A percentile compares a stretch with the other conserved stretches of the same genome.
These are phyloP conservation scores for Paramecium sonneborni DNA, from an alignment of 73 alveolate genomes.

Conservation along the genomic window DNA sequence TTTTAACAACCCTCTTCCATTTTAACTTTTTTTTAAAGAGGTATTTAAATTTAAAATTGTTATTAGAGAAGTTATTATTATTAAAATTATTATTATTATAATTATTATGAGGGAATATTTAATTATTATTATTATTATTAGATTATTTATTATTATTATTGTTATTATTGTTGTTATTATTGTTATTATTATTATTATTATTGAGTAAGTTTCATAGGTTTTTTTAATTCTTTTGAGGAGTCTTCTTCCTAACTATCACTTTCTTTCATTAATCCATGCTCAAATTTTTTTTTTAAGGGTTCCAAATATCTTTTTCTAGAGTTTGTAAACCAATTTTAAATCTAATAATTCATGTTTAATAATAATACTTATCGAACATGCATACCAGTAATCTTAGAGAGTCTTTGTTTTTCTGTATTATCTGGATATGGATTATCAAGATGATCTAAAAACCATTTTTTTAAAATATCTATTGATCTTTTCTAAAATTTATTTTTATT, in stretches of 20 bases:
- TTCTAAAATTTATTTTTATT: constrained; percentile 42
- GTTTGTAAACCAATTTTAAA: constrained; percentile 51
- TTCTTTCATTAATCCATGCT: constrained; percentile 8
- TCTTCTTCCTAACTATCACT: not conserved
- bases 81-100: too few species aligned
- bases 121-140: not conserved
- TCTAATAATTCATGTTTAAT: not conserved
- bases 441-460: constrained; percentile 52
- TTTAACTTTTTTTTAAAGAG: not conserved
- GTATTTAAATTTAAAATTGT: not conserved
- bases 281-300: constrained; percentile 44
- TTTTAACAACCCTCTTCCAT: not conserved
- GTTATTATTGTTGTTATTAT: not conserved
- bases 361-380: constrained; percentile 30
- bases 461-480: constrained; percentile 34
- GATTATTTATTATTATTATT: not conserved
- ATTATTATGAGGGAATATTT: not conserved
- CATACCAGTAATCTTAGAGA: constrained; percentile 44
- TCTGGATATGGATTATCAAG: constrained; percentile 59
- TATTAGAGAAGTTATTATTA: not conserved
- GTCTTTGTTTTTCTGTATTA: constrained; percentile 31
- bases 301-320: constrained; percentile 48
- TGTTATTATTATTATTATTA: not conserved
- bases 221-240: not conserved
- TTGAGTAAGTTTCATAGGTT: not conserved